Evolutionary conservation across 2,329 filamentous ascomycete genomes (phyloP).

Genomic region (Aspergillus fumigatiaffinis): DNA sequence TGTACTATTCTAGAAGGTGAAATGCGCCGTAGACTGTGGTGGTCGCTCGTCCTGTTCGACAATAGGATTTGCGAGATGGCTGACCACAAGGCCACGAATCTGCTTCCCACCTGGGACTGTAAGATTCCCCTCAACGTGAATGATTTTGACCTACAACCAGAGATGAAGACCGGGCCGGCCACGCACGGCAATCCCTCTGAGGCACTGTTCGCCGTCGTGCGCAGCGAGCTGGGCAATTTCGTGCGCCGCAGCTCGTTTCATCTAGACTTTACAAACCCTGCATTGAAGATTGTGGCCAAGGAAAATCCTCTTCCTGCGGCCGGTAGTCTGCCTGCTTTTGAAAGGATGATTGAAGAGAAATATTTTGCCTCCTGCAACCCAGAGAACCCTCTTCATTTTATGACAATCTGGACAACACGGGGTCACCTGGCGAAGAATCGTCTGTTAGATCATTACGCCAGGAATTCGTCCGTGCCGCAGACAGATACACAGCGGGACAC

Average conservation of each 20-base stretch:
- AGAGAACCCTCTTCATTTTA: conserved; percentile 44
- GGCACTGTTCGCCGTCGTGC: conserved; percentile 40
- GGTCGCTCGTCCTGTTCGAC: conserved; percentile 26
- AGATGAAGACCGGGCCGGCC: conserved; percentile 42
- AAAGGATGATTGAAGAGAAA: conserved; percentile 43
- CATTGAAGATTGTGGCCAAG: conserved; percentile 18
- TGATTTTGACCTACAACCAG: conserved; percentile 39
- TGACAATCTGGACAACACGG: conserved; percentile 47
- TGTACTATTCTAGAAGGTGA: conserved; percentile 47
- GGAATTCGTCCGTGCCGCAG: conserved; percentile 14
- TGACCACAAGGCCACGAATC: background rate
- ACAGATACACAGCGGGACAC: conserved; percentile 28
- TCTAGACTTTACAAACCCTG: conserved; percentile 46
- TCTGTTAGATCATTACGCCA: conserved; percentile 49
- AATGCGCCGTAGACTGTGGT: conserved; percentile 29
- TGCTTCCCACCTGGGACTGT: conserved; percentile 13
- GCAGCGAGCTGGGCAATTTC: conserved; percentile 40
- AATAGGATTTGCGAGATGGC: conserved; percentile 4
- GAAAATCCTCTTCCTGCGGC: background rate
- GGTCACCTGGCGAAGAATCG: conserved; percentile 46
- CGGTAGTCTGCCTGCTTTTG: conserved; percentile 23
- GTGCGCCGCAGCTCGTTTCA: conserved; percentile 39
- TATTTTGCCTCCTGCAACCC: conserved; percentile 43
- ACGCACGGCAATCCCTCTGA: conserved; percentile 44
- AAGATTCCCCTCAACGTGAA: conserved; percentile 41